A percentile compares a stretch with the other conserved stretches of the same genome.
These are phyloP conservation scores for Leccinum brunneo-olivaceum DNA, from an alignment of 1,284 basidiomycete genomes.

Conservation along the genomic window DNA sequence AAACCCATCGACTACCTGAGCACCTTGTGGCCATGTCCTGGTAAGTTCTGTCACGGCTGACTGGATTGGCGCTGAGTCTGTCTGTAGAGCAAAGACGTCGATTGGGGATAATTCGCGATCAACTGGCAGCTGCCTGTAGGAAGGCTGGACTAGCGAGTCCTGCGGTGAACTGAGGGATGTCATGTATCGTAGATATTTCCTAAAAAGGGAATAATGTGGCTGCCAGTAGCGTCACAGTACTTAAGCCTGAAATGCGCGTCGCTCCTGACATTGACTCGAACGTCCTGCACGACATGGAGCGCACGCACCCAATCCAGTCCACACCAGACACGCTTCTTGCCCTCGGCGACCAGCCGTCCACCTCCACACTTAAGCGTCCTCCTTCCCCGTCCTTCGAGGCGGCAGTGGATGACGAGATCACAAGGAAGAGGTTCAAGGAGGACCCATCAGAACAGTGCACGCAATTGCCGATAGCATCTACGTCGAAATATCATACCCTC, in stretches of 20 bases:
- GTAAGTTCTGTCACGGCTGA: slow-evolving; percentile 32
- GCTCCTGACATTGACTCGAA: slow-evolving; percentile 14
- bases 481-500: slow-evolving; percentile 32
- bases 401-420: slow-evolving; percentile 39
- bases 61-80: slow-evolving; percentile 1
- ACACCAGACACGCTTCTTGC: slow-evolving; percentile 2
- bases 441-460: slow-evolving; percentile 26
- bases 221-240: slow-evolving; percentile 16
- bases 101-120: slow-evolving; percentile 42
- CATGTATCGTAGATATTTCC: slow-evolving; percentile 10
- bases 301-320: slow-evolving; percentile 2
- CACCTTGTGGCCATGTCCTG: slow-evolving; percentile 60
- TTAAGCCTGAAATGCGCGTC: slow-evolving; percentile 19
- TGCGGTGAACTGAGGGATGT: too few species aligned
- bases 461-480: slow-evolving; percentile 8
- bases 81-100: slow-evolving; percentile 46
- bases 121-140: slow-evolving; percentile 43
- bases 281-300: slow-evolving; percentile 19
- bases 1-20: slow-evolving; percentile 61
- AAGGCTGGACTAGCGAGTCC: slow-evolving; percentile 32
- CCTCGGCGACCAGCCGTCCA: slow-evolving; percentile 19
- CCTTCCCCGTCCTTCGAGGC: slow-evolving; percentile 56
- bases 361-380: slow-evolving; percentile 50
- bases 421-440: slow-evolving; percentile 57
- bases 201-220: slow-evolving; percentile 22